Percentiles rank a stretch among this genome's conserved stretches.
Conservation (phyloP, 2,329 filamentous ascomycete species). For the Sporothrix pseudoabietina region DNA sequence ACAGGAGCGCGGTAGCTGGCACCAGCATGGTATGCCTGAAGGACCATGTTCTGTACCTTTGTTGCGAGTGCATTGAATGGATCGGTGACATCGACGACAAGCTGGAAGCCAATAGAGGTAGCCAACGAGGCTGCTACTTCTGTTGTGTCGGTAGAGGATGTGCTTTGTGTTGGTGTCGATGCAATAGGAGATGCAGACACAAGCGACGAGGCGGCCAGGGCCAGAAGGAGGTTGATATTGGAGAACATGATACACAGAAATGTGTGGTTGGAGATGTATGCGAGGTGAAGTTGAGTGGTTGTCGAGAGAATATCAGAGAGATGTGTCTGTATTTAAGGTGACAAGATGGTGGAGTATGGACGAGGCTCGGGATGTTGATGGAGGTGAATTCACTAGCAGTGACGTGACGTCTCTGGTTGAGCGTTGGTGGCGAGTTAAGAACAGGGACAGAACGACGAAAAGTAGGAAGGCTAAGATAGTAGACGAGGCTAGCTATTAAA, state of each 20-base stretch:
- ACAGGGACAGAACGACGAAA: neutral
- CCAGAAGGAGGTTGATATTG: neutral
- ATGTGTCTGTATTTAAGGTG: neutral
- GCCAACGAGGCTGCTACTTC: neutral
- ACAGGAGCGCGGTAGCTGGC: constrained; percentile 47
- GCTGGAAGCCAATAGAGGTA: constrained; percentile 30
- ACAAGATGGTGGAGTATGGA: neutral
- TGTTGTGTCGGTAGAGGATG: neutral
- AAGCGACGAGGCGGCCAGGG: neutral
- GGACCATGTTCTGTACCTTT: neutral
- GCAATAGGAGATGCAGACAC: constrained; percentile 14
- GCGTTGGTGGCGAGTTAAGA: neutral
- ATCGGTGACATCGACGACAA: constrained; percentile 19
- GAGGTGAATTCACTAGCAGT: neutral
- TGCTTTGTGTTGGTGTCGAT: neutral
- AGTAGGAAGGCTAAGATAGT: neutral
- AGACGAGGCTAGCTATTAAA: neutral
- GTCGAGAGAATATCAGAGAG: neutral
- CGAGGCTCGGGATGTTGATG: neutral
- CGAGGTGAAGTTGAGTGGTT: neutral
- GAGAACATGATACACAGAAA: neutral
- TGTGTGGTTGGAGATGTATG: neutral
- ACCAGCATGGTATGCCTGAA: constrained; percentile 45
- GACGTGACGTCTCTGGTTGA: constrained; percentile 12
- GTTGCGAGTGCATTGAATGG: constrained; percentile 6